Evolutionary conservation across 108 stramenopile species (phyloP).

Genomic region (Cyclostephanos invisitatus): DNA sequence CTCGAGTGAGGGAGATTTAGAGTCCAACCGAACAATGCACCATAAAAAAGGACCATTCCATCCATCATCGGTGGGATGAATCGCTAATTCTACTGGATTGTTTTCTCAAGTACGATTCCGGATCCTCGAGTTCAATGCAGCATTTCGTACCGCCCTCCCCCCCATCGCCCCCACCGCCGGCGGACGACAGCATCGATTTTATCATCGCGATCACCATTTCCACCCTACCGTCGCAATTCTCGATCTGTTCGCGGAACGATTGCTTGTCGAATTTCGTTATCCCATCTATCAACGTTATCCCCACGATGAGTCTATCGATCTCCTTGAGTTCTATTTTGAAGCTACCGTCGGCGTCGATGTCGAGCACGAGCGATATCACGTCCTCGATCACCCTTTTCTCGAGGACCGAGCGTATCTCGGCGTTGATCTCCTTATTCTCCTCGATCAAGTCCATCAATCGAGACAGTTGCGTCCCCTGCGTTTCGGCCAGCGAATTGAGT

Average conservation of each 20-base stretch:
- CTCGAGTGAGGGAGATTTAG: too few species aligned
- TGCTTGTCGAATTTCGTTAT: constrained; percentile 26
- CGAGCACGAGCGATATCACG: constrained; percentile 42
- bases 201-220: constrained; percentile 42
- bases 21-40: too few species aligned
- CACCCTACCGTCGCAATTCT: constrained; percentile 25
- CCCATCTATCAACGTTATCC: constrained; percentile 48
- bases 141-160: constrained; percentile 8
- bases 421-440: constrained; percentile 49
- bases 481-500: constrained; percentile 24
- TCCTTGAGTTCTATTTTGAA: constrained; percentile 42
- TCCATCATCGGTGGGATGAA: too few species aligned
- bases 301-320: constrained; percentile 45
- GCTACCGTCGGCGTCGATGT: constrained; percentile 46
- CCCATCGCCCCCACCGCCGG: neutral
- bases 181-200: constrained; percentile 22
- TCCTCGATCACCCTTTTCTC: constrained; percentile 31
- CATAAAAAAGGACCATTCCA: too few species aligned
- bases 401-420: constrained; percentile 34
- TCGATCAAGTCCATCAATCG: constrained; percentile 31
- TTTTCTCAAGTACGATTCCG: constrained; percentile 31
- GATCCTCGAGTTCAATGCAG: constrained; percentile 30
- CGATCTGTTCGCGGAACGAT: constrained; percentile 23
- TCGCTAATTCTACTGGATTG: neutral
- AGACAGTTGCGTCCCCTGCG: constrained; percentile 41